Conservation (phyloP, 1,139 yeast genomes). For the Hanseniaspora uvarum region DNA sequence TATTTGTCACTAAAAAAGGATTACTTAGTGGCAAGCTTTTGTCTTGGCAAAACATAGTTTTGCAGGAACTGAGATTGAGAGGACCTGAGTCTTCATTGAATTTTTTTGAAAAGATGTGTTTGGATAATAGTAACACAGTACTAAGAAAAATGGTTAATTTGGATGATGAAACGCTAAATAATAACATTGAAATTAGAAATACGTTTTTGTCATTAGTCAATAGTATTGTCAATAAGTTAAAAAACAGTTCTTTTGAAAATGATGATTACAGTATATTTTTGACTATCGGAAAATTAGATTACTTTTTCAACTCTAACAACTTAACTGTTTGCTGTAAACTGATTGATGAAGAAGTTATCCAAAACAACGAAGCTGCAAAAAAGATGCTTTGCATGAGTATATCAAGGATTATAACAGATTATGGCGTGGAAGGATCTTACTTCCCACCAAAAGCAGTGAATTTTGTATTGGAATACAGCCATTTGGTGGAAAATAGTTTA, state of each 20-base stretch:
- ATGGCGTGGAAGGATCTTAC: neutral
- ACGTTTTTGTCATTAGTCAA: slow-evolving; percentile 5
- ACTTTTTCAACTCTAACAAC: neutral
- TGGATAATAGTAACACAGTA: neutral
- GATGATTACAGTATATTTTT: neutral
- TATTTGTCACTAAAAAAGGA: slow-evolving; percentile 8
- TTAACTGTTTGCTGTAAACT: neutral
- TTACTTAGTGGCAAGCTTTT: slow-evolving; percentile 26
- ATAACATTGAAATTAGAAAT: slow-evolving; percentile 1
- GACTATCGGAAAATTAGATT: slow-evolving; percentile 1
- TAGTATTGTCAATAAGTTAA: neutral
- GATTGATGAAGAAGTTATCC: neutral
- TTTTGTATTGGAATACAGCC: neutral
- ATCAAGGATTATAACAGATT: neutral
- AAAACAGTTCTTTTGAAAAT: neutral
- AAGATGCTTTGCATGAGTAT: neutral
- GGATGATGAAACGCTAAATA: neutral
- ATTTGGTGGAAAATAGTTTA: neutral
- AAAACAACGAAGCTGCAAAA: slow-evolving; percentile 20
- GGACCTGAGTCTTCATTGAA: slow-evolving; percentile 32
- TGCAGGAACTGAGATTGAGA: slow-evolving; percentile 28
- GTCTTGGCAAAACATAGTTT: slow-evolving; percentile 29
- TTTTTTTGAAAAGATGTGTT: neutral
- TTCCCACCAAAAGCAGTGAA: slow-evolving; percentile 9
- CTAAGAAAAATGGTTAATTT: neutral